phyloP scores from a whole-genome alignment of 345 rosid genomes.

The Eucalyptus shirleyi region DNA sequence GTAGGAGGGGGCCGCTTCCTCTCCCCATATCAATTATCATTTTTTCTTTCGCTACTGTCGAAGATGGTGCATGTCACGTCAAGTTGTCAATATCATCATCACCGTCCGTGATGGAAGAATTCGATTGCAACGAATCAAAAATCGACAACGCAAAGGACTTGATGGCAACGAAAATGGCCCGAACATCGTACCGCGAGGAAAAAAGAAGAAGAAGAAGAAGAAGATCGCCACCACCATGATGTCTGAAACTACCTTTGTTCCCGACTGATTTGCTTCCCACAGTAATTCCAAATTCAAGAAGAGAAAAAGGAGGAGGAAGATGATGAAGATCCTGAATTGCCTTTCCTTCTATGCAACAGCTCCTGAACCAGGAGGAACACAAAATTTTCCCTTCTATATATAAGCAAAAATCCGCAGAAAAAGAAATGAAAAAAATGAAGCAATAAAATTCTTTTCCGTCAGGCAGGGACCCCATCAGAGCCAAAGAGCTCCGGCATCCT shows the following conservation, averaged over 20 bases:
- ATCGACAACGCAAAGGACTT: not conserved
- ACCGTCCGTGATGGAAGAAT: not conserved
- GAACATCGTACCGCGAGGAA: not conserved
- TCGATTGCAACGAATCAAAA: not conserved
- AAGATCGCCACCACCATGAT: not conserved
- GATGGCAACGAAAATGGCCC: not conserved
- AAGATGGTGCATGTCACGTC: not conserved
- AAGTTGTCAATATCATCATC: not conserved
- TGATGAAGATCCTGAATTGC: not conserved
- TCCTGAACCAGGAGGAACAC: not conserved
- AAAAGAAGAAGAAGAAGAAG: not conserved
- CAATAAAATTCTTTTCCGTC: not conserved
- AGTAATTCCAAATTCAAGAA: not conserved
- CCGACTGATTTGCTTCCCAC: not conserved
- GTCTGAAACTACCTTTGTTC: not conserved
- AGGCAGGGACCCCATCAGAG: slow-evolving; percentile 22
- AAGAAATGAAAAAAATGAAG: not conserved
- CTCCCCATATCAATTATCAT: not conserved
- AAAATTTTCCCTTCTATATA: not conserved
- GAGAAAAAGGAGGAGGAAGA: not conserved
- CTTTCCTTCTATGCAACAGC: not conserved
- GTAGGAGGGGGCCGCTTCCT: not conserved
- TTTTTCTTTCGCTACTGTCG: not conserved
- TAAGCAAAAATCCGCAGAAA: not conserved
- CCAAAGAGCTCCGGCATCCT: slow-evolving; percentile 89